phyloP scores from a whole-genome alignment of 495 filamentous ascomycete genomes.

The Bryoglossum gracile region DNA sequence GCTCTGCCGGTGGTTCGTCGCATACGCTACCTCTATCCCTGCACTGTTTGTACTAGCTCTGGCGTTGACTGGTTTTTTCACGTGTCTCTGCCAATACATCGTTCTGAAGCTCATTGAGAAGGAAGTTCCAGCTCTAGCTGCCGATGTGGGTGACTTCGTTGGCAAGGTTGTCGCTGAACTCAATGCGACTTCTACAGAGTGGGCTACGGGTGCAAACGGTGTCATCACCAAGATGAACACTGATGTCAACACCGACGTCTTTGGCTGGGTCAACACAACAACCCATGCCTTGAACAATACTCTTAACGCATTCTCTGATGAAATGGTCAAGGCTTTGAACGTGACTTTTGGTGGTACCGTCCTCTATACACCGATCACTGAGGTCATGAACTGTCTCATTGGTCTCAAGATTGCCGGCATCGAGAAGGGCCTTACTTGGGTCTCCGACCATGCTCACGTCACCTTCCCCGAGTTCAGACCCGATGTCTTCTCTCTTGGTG shows the following conservation, averaged over 20 bases:
- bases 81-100: constrained; percentile 78
- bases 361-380: constrained; percentile 63
- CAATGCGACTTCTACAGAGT: constrained; percentile 63
- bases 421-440: constrained; percentile 83
- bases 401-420: constrained; percentile 68
- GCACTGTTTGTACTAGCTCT: constrained; percentile 85
- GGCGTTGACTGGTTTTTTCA: constrained; percentile 75
- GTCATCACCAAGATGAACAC: constrained; percentile 59
- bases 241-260: constrained; percentile 74
- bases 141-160: constrained; percentile 75
- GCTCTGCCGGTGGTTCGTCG: constrained; percentile 74
- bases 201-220: constrained; percentile 70
- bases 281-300: constrained; percentile 79
- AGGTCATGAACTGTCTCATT: constrained; percentile 68
- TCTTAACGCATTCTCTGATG: constrained; percentile 69
- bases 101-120: constrained; percentile 65
- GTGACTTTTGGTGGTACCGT: constrained; percentile 72
- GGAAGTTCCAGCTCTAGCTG: constrained; percentile 66
- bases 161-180: constrained; percentile 68
- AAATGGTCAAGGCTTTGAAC: constrained; percentile 64
- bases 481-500: constrained; percentile 78
- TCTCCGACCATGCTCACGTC: constrained; percentile 76
- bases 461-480: constrained; percentile 69
- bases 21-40: constrained; percentile 77
- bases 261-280: constrained; percentile 82